These are phyloP conservation scores for Enteropsectra breve DNA, from an alignment of 371 early-diverging fungal genomes.

Conservation along the genomic window DNA sequence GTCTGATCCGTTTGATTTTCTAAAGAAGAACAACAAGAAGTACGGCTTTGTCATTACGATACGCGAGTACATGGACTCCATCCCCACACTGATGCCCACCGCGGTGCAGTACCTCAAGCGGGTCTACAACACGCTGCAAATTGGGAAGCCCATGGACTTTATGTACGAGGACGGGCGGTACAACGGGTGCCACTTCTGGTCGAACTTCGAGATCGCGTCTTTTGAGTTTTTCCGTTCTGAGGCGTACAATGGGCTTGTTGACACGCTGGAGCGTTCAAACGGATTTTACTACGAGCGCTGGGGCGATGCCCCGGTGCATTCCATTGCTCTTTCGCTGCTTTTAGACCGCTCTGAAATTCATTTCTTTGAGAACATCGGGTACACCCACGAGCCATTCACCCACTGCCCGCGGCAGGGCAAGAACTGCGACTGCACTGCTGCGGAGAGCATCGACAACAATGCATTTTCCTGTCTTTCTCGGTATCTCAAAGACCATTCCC, in stretches of 20 bases:
- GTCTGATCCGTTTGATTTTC: constrained; percentile 72
- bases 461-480: constrained; percentile 45
- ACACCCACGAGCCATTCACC: constrained; percentile 58
- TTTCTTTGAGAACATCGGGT: constrained; percentile 68
- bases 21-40: constrained; percentile 66
- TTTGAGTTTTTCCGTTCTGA: constrained; percentile 68
- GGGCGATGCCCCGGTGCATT: constrained; percentile 90
- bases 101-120: constrained; percentile 60
- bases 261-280: constrained; percentile 69
- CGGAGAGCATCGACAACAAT: constrained; percentile 41
- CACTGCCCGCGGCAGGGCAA: constrained; percentile 54
- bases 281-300: constrained; percentile 84
- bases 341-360: constrained; percentile 67
- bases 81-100: constrained; percentile 69
- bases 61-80: constrained; percentile 67
- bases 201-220: constrained; percentile 84
- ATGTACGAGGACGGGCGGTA: constrained; percentile 47
- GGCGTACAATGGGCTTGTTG: constrained; percentile 67
- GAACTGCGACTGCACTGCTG: constrained; percentile 51
- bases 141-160: constrained; percentile 26
- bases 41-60: constrained; percentile 71
- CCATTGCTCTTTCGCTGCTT: constrained; percentile 67
- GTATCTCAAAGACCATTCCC: constrained; percentile 41
- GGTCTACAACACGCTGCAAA: constrained; percentile 21
- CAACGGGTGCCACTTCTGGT: constrained; percentile 78